Evolutionary conservation across 1,139 yeast species (phyloP).

Genomic region (Groenewaldozyma auringiensis): DNA sequence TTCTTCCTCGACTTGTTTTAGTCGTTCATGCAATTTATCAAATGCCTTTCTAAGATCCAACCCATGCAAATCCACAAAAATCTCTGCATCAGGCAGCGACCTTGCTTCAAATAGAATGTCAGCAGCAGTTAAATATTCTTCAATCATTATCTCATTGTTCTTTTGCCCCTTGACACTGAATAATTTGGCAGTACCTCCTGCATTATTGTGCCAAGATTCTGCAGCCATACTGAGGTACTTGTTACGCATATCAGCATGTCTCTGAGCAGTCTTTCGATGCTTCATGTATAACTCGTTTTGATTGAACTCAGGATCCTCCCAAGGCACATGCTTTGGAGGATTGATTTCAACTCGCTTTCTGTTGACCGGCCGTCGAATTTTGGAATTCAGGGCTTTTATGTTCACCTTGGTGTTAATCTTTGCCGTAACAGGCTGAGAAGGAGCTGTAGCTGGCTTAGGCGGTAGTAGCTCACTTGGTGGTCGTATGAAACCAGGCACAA

Average conservation of each 20-base stretch:
- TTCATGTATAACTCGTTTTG: slow-evolving; percentile 22
- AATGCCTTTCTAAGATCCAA: slow-evolving; percentile 33
- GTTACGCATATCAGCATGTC: slow-evolving; percentile 30
- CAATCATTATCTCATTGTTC: slow-evolving; percentile 25
- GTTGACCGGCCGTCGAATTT: slow-evolving; percentile 11
- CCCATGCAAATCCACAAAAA: slow-evolving; percentile 36
- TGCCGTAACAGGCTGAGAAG: background rate
- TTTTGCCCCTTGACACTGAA: slow-evolving; percentile 33
- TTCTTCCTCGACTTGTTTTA: slow-evolving; percentile 23
- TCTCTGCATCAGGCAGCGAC: slow-evolving; percentile 19
- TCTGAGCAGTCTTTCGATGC: slow-evolving; percentile 22
- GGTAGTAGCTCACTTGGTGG: background rate
- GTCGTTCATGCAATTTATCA: slow-evolving; percentile 23
- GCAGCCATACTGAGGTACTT: slow-evolving; percentile 35
- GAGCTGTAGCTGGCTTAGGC: background rate
- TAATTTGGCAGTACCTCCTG: slow-evolving; percentile 33
- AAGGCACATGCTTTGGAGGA: slow-evolving; percentile 30
- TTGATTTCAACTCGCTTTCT: slow-evolving; percentile 19
- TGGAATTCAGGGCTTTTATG: slow-evolving; percentile 1
- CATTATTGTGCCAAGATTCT: slow-evolving; percentile 32
- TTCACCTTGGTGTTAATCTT: background rate
- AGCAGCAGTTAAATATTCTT: slow-evolving; percentile 22
- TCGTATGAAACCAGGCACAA: background rate
- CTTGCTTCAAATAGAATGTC: slow-evolving; percentile 23
- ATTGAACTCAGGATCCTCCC: slow-evolving; percentile 27